Evolutionary conservation across 495 filamentous ascomycete species (phyloP).

Genomic region (Neohortaea acidophila): DNA sequence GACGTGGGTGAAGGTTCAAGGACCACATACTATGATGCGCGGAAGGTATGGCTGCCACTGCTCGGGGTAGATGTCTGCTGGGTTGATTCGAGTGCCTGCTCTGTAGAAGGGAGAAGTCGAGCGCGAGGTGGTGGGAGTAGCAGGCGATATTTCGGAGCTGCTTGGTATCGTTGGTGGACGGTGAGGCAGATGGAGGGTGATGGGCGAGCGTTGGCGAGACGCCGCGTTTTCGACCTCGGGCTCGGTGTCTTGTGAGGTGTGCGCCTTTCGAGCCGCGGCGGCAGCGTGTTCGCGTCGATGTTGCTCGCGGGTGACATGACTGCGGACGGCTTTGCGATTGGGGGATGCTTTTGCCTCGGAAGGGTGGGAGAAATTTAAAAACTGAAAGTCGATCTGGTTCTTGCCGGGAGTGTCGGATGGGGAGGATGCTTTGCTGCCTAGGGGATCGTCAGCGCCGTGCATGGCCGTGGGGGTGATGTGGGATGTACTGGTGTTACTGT

Average conservation of each 20-base stretch:
- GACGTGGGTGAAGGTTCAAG: background rate
- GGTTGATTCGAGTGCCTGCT: constrained; percentile 3
- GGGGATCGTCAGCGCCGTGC: background rate
- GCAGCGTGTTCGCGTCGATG: constrained; percentile 12
- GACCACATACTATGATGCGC: constrained; percentile 6
- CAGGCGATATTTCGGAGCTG: background rate
- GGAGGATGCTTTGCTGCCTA: constrained; percentile 11
- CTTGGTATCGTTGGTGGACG: constrained; percentile 2
- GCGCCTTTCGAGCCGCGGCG: constrained; percentile 10
- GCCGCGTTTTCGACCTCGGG: background rate
- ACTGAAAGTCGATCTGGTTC: constrained; percentile 17
- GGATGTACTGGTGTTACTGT: constrained; percentile 11
- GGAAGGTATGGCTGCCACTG: constrained; percentile 10
- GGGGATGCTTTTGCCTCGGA: constrained; percentile 13
- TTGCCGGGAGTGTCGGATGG: constrained; percentile 3
- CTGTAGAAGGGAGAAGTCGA: too few relatives aligned
- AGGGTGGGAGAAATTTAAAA: constrained; percentile 17
- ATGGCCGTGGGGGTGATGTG: background rate
- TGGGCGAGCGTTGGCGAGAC: background rate
- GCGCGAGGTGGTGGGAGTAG: too few relatives aligned
- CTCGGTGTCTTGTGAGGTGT: constrained; percentile 9
- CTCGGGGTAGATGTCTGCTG: constrained; percentile 9
- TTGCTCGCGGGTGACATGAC: constrained; percentile 17
- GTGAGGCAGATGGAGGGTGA: constrained; percentile 3
- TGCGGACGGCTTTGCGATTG: constrained; percentile 10